phyloP scores from a whole-genome alignment of 192 early-diverging fungal genomes.

The Linnemannia zychae region DNA sequence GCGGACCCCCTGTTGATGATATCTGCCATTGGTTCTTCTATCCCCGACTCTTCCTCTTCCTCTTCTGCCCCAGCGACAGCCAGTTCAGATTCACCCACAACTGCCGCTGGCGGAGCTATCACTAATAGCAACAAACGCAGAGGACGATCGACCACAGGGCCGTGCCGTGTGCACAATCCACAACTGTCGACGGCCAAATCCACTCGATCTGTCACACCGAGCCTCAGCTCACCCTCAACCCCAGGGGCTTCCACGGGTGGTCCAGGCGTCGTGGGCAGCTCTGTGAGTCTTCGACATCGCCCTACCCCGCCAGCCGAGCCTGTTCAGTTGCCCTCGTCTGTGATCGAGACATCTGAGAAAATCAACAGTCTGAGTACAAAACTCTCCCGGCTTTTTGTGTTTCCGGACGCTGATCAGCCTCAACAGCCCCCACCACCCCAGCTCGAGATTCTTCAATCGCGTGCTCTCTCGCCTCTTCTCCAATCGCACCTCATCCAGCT shows the following conservation, averaged over 20 bases:
- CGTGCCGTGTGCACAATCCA: constrained; percentile 46
- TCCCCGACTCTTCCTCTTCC: neutral
- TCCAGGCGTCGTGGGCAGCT: constrained; percentile 13
- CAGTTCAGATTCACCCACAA: neutral
- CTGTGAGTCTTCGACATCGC: constrained; percentile 42
- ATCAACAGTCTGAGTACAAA: constrained; percentile 55
- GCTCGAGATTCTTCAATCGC: constrained; percentile 49
- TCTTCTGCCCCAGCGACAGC: neutral
- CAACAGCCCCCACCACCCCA: constrained; percentile 38
- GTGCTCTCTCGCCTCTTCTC: constrained; percentile 47
- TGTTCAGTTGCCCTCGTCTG: constrained; percentile 33
- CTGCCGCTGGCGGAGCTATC: neutral
- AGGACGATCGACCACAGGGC: constrained; percentile 43
- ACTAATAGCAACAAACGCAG: constrained; percentile 9
- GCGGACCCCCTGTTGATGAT: neutral
- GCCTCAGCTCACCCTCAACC: neutral
- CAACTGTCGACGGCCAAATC: constrained; percentile 16
- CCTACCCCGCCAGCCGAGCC: constrained; percentile 34
- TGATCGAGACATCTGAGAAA: constrained; percentile 57
- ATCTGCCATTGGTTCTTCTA: constrained; percentile 6
- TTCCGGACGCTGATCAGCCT: constrained; percentile 33
- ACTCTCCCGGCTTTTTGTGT: constrained; percentile 53
- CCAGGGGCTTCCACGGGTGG: neutral
- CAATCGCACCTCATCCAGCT: constrained; percentile 55
- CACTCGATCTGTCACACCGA: constrained; percentile 33